Evolutionary conservation across 2,329 filamentous ascomycete genomes (phyloP).

Genomic region (Colletotrichum destructivum): DNA sequence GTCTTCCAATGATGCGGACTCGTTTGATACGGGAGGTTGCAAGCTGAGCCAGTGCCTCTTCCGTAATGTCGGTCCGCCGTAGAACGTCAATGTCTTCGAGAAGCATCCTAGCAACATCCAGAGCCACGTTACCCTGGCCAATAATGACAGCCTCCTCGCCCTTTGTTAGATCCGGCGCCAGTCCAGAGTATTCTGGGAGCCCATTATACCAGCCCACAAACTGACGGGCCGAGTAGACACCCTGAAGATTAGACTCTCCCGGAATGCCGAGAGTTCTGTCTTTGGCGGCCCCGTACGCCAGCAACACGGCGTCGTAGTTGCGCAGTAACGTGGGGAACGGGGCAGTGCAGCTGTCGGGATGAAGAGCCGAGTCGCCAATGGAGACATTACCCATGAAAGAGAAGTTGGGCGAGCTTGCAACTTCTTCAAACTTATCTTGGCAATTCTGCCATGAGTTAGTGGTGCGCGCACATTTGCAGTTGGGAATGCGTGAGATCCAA

Average conservation of each 20-base stretch:
- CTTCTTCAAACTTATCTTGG: slow-evolving; percentile 91
- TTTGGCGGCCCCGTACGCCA: slow-evolving; percentile 91
- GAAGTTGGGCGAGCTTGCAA: slow-evolving; percentile 86
- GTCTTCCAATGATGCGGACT: slow-evolving; percentile 89
- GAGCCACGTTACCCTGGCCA: slow-evolving; percentile 95
- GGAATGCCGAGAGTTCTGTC: slow-evolving; percentile 85
- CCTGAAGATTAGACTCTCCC: slow-evolving; percentile 80
- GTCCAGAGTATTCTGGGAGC: slow-evolving; percentile 81
- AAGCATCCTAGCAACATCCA: slow-evolving; percentile 92
- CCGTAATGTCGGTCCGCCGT: slow-evolving; percentile 88
- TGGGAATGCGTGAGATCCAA: slow-evolving; percentile 56
- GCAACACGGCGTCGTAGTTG: slow-evolving; percentile 93
- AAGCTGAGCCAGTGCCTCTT: slow-evolving; percentile 83
- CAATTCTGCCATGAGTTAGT: slow-evolving; percentile 77
- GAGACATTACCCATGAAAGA: slow-evolving; percentile 92
- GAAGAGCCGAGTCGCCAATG: slow-evolving; percentile 71
- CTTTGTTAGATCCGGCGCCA: slow-evolving; percentile 80
- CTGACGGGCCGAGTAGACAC: slow-evolving; percentile 88
- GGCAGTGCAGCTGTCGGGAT: slow-evolving; percentile 65
- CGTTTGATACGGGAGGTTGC: slow-evolving; percentile 81
- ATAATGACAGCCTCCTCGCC: slow-evolving; percentile 90
- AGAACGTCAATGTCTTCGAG: slow-evolving; percentile 82
- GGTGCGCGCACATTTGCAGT: slow-evolving; percentile 10
- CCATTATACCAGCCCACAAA: slow-evolving; percentile 99
- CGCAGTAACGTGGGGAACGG: slow-evolving; percentile 78